A percentile compares a stretch with the other conserved stretches of the same genome.
These are phyloP conservation scores for Amphicarpaea edgeworthii DNA, from an alignment of 306 rosid species.

Conservation along the genomic window DNA sequence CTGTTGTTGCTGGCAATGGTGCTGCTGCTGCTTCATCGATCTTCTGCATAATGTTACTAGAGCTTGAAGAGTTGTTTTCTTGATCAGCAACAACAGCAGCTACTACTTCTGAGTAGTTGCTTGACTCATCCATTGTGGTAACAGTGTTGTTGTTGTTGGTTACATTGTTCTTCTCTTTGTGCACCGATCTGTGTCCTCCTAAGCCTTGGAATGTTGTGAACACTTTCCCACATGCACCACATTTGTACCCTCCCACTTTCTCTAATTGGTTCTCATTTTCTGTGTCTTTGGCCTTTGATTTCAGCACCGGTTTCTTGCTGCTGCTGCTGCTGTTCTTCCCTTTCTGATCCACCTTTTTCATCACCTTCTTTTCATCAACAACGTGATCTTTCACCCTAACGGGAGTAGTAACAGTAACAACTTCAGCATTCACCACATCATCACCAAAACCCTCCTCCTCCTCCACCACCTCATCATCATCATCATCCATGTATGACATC, in stretches of 20 bases:
- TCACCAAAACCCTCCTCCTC: background rate
- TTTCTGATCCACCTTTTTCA: background rate
- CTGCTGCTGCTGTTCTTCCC: background rate
- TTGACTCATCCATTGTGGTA: background rate
- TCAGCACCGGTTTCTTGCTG: background rate
- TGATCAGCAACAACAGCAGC: background rate
- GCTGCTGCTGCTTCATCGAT: background rate
- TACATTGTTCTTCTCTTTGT: background rate
- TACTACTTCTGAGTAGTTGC: background rate
- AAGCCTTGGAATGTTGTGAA: slow-evolving; percentile 18
- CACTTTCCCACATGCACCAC: slow-evolving; percentile 7
- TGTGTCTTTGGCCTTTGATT: background rate
- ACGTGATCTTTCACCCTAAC: background rate
- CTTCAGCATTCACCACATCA: too few species aligned
- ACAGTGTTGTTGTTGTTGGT: background rate
- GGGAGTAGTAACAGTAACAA: too few species aligned
- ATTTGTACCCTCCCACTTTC: slow-evolving; percentile 2
- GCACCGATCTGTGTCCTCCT: slow-evolving; percentile 18
- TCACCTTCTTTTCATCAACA: background rate
- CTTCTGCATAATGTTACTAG: background rate
- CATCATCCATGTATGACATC: too few species aligned
- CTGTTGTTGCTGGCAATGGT: too few species aligned
- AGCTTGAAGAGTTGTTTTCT: slow-evolving; percentile 6
- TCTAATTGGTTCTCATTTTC: slow-evolving; percentile 7
- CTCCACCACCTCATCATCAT: background rate